These are phyloP conservation scores for Trichoderma sp. DNA, from an alignment of 2,329 filamentous ascomycete genomes.

Conservation along the genomic window DNA sequence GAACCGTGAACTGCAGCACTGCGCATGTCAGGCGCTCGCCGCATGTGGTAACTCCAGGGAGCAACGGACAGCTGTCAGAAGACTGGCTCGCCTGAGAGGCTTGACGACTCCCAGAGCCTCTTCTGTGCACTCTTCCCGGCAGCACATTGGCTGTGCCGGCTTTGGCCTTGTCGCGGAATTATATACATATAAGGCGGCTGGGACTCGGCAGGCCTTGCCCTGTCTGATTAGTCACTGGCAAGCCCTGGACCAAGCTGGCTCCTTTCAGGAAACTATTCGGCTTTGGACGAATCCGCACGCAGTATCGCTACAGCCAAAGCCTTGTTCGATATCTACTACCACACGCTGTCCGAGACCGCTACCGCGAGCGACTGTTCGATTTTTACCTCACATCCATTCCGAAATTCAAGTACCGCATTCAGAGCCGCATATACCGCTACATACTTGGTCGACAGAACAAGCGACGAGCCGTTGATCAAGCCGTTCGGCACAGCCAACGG, in stretches of 20 bases:
- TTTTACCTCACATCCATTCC: slow-evolving; percentile 76
- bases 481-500: slow-evolving; percentile 42
- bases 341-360: slow-evolving; percentile 56
- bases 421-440: slow-evolving; percentile 73
- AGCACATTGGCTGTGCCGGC: not conserved
- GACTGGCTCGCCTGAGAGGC: slow-evolving; percentile 29
- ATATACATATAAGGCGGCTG: slow-evolving; percentile 8
- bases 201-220: not conserved
- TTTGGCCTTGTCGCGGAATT: not conserved
- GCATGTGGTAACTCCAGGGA: slow-evolving; percentile 17
- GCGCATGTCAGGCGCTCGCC: slow-evolving; percentile 22
- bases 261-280: slow-evolving; percentile 40
- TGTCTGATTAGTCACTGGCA: slow-evolving; percentile 14
- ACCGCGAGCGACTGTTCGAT: slow-evolving; percentile 62
- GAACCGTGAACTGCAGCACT: slow-evolving; percentile 2
- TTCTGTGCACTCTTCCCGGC: not conserved
- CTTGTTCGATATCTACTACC: slow-evolving; percentile 68
- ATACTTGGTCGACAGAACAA: slow-evolving; percentile 63
- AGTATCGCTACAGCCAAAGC: slow-evolving; percentile 43
- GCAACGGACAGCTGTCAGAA: slow-evolving; percentile 28
- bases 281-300: slow-evolving; percentile 32
- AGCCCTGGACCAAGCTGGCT: slow-evolving; percentile 37
- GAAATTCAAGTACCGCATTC: slow-evolving; percentile 64
- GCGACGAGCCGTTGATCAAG: slow-evolving; percentile 45
- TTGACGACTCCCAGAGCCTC: not conserved